These are phyloP conservation scores for Ceraceosorus guamensis DNA, from an alignment of 1,284 basidiomycete genomes.

Conservation along the genomic window DNA sequence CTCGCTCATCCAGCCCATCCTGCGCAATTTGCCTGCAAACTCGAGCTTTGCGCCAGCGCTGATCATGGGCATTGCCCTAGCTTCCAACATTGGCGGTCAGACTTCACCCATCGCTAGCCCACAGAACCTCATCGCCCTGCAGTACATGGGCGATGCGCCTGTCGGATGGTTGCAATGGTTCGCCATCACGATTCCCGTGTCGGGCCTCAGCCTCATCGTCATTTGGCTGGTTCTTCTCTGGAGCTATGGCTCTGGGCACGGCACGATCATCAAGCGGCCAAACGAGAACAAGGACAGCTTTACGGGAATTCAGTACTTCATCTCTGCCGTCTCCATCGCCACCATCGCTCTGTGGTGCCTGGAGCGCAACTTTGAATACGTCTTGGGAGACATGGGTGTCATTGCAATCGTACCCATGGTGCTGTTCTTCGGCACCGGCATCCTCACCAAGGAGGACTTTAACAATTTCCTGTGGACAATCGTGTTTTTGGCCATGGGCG, in stretches of 20 bases:
- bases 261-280: constrained; percentile 40
- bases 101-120: constrained; percentile 85
- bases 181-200: constrained; percentile 83
- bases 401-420: constrained; percentile 89
- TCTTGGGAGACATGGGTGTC: constrained; percentile 88
- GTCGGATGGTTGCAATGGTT: constrained; percentile 93
- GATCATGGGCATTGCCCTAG: constrained; percentile 90
- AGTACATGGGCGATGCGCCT: constrained; percentile 69
- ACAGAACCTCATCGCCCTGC: constrained; percentile 89
- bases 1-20: constrained; percentile 91
- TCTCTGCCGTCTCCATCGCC: constrained; percentile 70
- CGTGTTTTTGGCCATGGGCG: constrained; percentile 68
- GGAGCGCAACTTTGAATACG: constrained; percentile 69
- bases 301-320: constrained; percentile 81
- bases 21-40: constrained; percentile 79
- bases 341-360: constrained; percentile 90
- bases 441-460: constrained; percentile 72
- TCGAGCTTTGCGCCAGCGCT: constrained; percentile 82
- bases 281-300: constrained; percentile 52
- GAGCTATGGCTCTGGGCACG: constrained; percentile 75
- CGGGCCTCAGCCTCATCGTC: constrained; percentile 70
- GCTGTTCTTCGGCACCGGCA: constrained; percentile 87
- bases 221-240: constrained; percentile 86
- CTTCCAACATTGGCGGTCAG: constrained; percentile 96
- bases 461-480: constrained; percentile 49